These are phyloP conservation scores for Boletus reticulatus DNA, from an alignment of 768 basidiomycete genomes.

Conservation along the genomic window DNA sequence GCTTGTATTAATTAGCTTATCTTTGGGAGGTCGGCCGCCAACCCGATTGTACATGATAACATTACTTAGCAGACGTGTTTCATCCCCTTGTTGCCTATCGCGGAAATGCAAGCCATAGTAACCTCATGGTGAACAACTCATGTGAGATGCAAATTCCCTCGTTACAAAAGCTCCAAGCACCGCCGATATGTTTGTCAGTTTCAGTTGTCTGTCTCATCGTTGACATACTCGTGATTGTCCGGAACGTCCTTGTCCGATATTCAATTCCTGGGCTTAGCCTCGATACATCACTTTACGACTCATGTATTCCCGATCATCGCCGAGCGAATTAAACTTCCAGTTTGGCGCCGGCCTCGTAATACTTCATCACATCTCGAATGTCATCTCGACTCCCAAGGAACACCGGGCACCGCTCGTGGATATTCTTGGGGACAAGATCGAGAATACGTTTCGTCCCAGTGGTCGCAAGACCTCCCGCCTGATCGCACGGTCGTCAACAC, in stretches of 20 bases:
- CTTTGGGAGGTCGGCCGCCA: not conserved
- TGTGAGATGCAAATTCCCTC: no score
- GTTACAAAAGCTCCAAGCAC: no score
- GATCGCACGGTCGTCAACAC: conserved; percentile 3
- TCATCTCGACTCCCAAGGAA: conserved; percentile 95
- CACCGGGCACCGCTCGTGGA: conserved; percentile 91
- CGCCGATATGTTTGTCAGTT: not conserved
- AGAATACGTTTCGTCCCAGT: conserved; percentile 93
- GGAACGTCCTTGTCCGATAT: no score
- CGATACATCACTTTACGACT: no score
- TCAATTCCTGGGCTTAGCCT: not conserved
- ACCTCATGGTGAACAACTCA: no score
- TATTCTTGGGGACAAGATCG: conserved; percentile 81
- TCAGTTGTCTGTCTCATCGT: no score
- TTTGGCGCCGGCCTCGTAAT: conserved; percentile 53
- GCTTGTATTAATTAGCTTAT: conserved; percentile 17
- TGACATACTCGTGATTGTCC: not conserved
- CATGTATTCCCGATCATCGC: not conserved
- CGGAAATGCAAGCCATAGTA: no score
- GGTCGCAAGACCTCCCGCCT: conserved; percentile 96
- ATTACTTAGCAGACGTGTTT: no score
- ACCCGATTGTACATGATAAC: not conserved
- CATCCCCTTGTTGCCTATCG: no score
- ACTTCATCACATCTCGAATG: conserved; percentile 85
- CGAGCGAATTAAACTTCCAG: conserved; percentile 7